Evolutionary conservation across 2,329 filamentous ascomycete species (phyloP).

Genomic region (Phaeosphaeriaceae sp.): DNA sequence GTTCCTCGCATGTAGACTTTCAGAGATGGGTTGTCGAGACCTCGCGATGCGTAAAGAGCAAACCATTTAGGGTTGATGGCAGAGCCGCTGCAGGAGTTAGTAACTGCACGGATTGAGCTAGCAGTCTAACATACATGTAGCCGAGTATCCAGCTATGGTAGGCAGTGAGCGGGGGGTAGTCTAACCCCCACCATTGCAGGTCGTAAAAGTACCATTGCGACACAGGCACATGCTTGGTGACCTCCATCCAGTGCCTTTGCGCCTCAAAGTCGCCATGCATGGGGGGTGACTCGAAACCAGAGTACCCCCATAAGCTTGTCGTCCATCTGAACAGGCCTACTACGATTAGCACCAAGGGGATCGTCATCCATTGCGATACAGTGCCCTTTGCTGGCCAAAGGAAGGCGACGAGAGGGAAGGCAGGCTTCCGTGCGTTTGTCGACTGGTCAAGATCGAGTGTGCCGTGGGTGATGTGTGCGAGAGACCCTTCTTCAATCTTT

Average conservation of each 20-base stretch:
- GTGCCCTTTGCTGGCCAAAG: constrained; percentile 88
- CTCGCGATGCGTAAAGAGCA: constrained; percentile 79
- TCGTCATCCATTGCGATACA: constrained; percentile 86
- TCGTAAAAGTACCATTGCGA: constrained; percentile 99
- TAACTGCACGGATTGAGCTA: not conserved
- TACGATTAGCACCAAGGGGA: constrained; percentile 86
- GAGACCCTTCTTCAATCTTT: constrained; percentile 49
- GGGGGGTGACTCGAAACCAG: constrained; percentile 81
- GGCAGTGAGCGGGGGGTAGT: constrained; percentile 95
- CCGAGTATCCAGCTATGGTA: constrained; percentile 98
- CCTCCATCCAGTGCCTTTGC: constrained; percentile 98
- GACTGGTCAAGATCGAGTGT: constrained; percentile 53
- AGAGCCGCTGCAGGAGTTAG: constrained; percentile 62
- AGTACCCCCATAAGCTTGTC: constrained; percentile 92
- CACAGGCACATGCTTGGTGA: constrained; percentile 85
- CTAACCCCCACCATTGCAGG: constrained; percentile 94
- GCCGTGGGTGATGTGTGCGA: constrained; percentile 51
- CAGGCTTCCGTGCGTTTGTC: constrained; percentile 62
- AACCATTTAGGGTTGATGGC: constrained; percentile 87
- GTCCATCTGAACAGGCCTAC: constrained; percentile 94
- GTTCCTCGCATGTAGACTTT: constrained; percentile 97
- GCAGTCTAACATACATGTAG: constrained; percentile 64
- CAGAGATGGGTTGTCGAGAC: constrained; percentile 75
- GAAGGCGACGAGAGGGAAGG: constrained; percentile 92
- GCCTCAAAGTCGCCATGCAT: constrained; percentile 98